phyloP scores from a whole-genome alignment of 345 rosid genomes.

The Rhodomyrtus tomentosa region DNA sequence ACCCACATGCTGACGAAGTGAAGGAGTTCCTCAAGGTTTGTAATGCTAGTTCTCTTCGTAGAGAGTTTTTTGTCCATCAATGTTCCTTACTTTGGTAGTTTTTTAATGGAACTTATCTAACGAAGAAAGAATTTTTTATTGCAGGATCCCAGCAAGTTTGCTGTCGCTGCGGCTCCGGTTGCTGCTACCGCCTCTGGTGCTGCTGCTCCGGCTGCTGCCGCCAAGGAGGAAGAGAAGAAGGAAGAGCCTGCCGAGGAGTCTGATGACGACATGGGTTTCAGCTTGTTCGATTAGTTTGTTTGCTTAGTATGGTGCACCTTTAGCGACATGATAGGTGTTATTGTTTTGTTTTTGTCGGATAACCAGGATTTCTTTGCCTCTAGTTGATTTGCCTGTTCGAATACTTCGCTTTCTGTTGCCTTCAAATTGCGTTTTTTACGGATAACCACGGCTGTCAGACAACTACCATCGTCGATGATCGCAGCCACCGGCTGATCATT shows the following conservation, averaged over 20 bases:
- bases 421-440: not conserved
- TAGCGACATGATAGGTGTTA: not conserved
- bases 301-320: not conserved
- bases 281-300: constrained; percentile 48
- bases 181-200: constrained; percentile 14
- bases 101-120: not conserved
- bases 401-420: not conserved
- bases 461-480: too few species aligned
- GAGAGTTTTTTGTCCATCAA: not conserved
- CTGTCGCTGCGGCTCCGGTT: constrained; percentile 30
- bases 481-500: too few species aligned
- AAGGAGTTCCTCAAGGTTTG: constrained; percentile 74
- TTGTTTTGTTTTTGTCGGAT: not conserved
- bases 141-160: constrained; percentile 85
- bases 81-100: not conserved
- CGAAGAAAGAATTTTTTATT: not conserved
- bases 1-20: constrained; percentile 72
- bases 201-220: constrained; percentile 28
- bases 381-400: not conserved
- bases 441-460: too few species aligned
- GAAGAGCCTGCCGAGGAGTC: constrained; percentile 74
- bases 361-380: not conserved
- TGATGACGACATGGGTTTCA: constrained; percentile 87
- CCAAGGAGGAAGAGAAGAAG: constrained; percentile 58
- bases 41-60: not conserved